Base-by-base conservation (phyloP, 345 rosid species). In the Heritiera littoralis region DNA sequence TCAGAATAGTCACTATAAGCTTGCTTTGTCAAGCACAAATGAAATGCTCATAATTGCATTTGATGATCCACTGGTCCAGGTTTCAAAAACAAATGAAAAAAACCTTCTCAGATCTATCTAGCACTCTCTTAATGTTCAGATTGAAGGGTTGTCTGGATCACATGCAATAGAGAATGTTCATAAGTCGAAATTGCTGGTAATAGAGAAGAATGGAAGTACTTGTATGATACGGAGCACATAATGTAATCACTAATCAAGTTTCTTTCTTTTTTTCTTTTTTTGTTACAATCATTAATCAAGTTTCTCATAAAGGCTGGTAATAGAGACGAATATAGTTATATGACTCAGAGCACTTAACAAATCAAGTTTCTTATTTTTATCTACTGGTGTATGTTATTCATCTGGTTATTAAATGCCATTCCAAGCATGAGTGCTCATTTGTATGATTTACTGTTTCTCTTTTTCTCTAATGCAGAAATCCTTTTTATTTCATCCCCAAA, bases 201-300 rank as follows among this genome's bases (percentile, higher is more conserved):
- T 69, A 18, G 40, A 49, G 74, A 69, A 69, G 74, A 72, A 54
- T 51, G 43, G 45, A 71, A 69, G 40, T 69, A 51, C 38, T 35
- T 32, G 30, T 66, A 66, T 40, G 13, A 66, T 23, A 23, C 28
- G 28, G 28, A 23, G 28, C 28, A 23, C 28, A 23, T 23, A 23
- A 23, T 23, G 28, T 23, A 23, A 23, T 23, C 28, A 15, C 38
- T 0, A 65, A 15, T 65, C 38, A 38, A 38, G 69, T 65, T 64
- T 64, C 2, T 65, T 11, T 7, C 40, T 66, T 40, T 15, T 17
- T 23, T 23, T 23, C 28, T 23, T 23, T 23, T 23, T 23, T 23
- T 23, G 28, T 23, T 23, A 23, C 28, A 23, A 23, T 23, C 28
- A 23, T 23, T 23, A 23, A 23, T 23, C 28, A 23, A 23, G 28